Evolutionary conservation across 192 early-diverging fungal species (phyloP), one percentile per base, ranked within the genome.

Genomic region (Coemansia interrupta): DNA sequence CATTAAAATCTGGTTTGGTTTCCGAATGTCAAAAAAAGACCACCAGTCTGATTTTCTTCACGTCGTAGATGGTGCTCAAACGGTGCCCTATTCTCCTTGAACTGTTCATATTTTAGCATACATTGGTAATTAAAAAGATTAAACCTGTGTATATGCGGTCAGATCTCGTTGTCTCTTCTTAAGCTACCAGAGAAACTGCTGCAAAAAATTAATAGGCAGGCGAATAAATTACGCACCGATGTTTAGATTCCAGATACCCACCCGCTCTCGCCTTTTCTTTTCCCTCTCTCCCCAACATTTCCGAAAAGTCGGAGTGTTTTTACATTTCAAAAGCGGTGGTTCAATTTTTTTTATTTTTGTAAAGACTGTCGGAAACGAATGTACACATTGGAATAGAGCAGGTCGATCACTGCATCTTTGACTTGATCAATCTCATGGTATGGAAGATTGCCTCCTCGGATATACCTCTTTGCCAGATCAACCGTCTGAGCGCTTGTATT

Each of bases 381-480:
- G 51, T 75, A 68, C 3, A 75, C 66, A 40, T 74, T 74, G 11
- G 61, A 36, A 32, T 74, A 66, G 22, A 74, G 30, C 19, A 74
- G 42, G n/a, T 64, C 55, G n/a, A 74, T 47, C 6, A 68, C 64
- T 14, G 61, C 58, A 18, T 68, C 42, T 23, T 64, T 74, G 13
- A 52, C 48, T 12, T 53, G 30, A 23, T 74, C 72, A 41, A 74
- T 43, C 41, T 49, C 26, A 0, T 58, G 65, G 41, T 63, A 74
- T 0, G 61, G 40, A 43, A 68, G 53, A 5, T 40, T 23, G 15
- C 42, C 58, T 6, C 72, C 72, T 9, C 19, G 22, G 30, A 64
- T 41, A 57, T 63, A 74, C 5, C 2, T 47, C n/a, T 47, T 54
- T 18, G 54, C 48, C 8, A 19, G 12, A 11, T 38, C 29, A 1